Evolutionary conservation across 805 yeast genomes (phyloP).

Genomic region (Myxozyma monticola): DNA sequence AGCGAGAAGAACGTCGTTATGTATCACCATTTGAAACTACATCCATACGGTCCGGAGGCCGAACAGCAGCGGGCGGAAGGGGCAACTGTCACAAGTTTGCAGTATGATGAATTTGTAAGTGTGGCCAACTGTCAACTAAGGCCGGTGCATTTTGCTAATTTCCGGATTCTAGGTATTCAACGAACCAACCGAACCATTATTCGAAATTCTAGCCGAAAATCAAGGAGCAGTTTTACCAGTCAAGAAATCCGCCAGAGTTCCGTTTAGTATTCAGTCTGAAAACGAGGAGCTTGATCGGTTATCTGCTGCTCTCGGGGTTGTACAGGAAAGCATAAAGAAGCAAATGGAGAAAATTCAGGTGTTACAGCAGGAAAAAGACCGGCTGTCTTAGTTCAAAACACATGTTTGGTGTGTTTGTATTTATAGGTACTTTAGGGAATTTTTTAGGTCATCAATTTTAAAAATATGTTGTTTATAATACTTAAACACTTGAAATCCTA

Average conservation of each 20-base stretch:
- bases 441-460: not conserved
- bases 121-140: not conserved
- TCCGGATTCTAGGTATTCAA: slow-evolving; percentile 49
- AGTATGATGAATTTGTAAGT: slow-evolving; percentile 81
- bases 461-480: too few species aligned
- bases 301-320: slow-evolving; percentile 47
- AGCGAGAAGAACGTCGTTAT: slow-evolving; percentile 83
- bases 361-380: slow-evolving; percentile 37
- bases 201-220: slow-evolving; percentile 67
- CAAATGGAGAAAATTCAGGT: slow-evolving; percentile 42
- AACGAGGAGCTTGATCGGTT: slow-evolving; percentile 63
- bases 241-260: slow-evolving; percentile 41
- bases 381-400: too few species aligned
- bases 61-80: slow-evolving; percentile 38
- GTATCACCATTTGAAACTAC: slow-evolving; percentile 86
- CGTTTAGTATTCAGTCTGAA: slow-evolving; percentile 56
- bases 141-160: not conserved
- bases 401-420: not conserved
- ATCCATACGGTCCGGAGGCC: slow-evolving; percentile 63
- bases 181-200: slow-evolving; percentile 91
- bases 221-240: slow-evolving; percentile 50
- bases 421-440: not conserved
- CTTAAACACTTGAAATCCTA: too few species aligned
- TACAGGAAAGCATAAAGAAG: slow-evolving; percentile 48
- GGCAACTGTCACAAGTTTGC: slow-evolving; percentile 53